A percentile compares a stretch with the other conserved stretches of the same genome.
phyloP scores from a whole-genome alignment of 208 protist species.

The Blechomonas ayalai region DNA sequence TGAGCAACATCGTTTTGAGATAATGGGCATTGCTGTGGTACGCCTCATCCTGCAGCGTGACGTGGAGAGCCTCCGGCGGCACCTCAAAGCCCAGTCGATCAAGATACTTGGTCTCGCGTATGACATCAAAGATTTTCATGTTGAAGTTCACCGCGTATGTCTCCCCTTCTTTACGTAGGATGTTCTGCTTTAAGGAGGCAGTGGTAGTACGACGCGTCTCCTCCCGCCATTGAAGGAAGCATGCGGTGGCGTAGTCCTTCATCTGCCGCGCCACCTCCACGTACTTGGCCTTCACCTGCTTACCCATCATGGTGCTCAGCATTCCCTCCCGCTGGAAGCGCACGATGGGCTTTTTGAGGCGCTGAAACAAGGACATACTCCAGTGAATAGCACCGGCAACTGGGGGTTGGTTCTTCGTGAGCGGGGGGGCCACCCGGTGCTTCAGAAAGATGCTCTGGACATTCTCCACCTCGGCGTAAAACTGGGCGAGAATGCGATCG shows the following conservation, averaged over 20 bases:
- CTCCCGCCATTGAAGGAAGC: constrained; percentile 90
- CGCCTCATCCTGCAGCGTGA: constrained; percentile 97
- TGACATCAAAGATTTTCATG: constrained; percentile 86
- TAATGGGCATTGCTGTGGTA: constrained; percentile 94
- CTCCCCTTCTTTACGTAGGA: constrained; percentile 74
- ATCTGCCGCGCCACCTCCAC: constrained; percentile 91
- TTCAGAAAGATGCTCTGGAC: constrained; percentile 91
- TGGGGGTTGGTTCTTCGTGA: constrained; percentile 96
- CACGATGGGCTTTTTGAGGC: constrained; percentile 95
- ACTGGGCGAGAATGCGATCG: constrained; percentile 94
- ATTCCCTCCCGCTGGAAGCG: constrained; percentile 93
- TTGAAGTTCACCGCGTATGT: constrained; percentile 95
- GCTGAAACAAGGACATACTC: constrained; percentile 95
- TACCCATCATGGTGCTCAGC: constrained; percentile 84
- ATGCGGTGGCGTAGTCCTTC: constrained; percentile 89
- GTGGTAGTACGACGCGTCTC: constrained; percentile 80
- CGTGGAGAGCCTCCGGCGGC: constrained; percentile 94
- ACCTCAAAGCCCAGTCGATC: constrained; percentile 95
- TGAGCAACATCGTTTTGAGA: constrained; percentile 92
- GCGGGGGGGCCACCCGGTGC: constrained; percentile 86
- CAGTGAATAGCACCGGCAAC: constrained; percentile 96
- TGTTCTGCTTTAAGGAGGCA: constrained; percentile 85
- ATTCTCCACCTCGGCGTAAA: constrained; percentile 88
- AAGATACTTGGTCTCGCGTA: constrained; percentile 97
- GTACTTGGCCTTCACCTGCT: constrained; percentile 89